phyloP scores from a whole-genome alignment of 768 basidiomycete genomes.

The Mycena haematopus region DNA sequence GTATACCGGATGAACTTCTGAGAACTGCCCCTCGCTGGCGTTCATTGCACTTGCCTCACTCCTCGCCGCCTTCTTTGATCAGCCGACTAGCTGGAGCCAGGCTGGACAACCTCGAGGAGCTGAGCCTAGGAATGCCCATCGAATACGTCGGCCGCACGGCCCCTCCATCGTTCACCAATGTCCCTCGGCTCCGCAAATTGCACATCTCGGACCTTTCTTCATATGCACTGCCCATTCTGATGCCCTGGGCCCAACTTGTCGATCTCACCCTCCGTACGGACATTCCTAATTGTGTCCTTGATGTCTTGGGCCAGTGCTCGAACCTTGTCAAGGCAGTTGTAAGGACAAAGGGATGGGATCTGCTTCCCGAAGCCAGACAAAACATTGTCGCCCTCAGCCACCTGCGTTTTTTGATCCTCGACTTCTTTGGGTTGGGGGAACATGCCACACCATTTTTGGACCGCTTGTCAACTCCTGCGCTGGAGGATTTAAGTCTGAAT shows the following conservation, averaged over 20 bases:
- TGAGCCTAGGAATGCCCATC: no score
- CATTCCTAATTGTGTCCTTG: not conserved
- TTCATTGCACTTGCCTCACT: no score
- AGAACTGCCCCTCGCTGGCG: no score
- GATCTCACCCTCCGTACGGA: not conserved
- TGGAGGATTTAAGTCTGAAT: not conserved
- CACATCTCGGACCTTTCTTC: not conserved
- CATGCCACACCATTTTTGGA: not conserved
- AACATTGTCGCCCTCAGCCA: not conserved
- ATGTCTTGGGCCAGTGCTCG: no score
- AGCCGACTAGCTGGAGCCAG: no score
- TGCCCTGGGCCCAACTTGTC: slow-evolving; percentile 1
- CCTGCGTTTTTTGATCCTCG: not conserved
- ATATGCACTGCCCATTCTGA: not conserved
- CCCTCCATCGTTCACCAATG: not conserved
- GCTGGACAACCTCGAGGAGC: no score
- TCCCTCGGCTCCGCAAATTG: not conserved
- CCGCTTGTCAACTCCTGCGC: not conserved
- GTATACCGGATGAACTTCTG: no score
- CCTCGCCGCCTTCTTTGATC: no score
- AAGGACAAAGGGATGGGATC: no score
- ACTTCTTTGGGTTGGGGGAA: no score
- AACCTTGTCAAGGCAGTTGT: no score
- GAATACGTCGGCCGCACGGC: not conserved
- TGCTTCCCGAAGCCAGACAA: no score